A percentile compares a stretch with the other conserved stretches of the same genome.
These are phyloP conservation scores for Citrus glauca DNA, from an alignment of 345 rosid species.

Conservation along the genomic window DNA sequence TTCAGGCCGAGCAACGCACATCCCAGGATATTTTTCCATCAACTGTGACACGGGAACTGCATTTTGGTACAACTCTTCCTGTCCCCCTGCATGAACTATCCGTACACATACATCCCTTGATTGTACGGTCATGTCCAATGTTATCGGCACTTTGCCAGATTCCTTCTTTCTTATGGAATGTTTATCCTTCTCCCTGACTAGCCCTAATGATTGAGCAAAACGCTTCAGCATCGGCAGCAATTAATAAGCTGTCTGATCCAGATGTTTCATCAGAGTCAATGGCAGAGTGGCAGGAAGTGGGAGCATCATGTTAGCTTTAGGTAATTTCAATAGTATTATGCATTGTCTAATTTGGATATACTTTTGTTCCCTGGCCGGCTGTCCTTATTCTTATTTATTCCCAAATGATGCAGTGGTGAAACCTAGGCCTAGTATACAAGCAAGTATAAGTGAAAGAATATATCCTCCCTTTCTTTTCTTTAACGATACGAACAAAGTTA, in stretches of 20 bases:
- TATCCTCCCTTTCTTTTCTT: conserved; percentile 9
- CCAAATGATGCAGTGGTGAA: conserved; percentile 24
- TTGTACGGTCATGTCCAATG: conserved; percentile 19
- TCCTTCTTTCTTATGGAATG: conserved; percentile 18
- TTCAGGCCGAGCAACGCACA: conserved; percentile 47
- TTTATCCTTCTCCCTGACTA: conserved; percentile 5
- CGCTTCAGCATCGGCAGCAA: conserved; percentile 30
- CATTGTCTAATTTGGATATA: conserved; percentile 8
- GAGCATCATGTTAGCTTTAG: conserved; percentile 1
- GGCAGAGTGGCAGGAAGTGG: not conserved
- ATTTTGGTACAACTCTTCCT: conserved; percentile 38
- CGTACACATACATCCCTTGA: conserved; percentile 39
- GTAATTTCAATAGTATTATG: conserved; percentile 8
- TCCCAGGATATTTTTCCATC: conserved; percentile 58
- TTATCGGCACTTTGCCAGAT: conserved; percentile 13
- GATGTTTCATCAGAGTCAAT: conserved; percentile 11
- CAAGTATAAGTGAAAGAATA: not conserved
- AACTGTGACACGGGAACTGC: conserved; percentile 37
- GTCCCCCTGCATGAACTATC: conserved; percentile 56
- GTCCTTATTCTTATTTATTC: not conserved
- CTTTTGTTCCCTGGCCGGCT: conserved; percentile 32
- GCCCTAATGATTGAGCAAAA: conserved; percentile 27
- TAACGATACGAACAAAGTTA: conserved; percentile 27
- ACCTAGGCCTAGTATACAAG: conserved; percentile 25
- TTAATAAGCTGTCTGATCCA: conserved; percentile 18